Base-by-base conservation (phyloP, 441 rosid genomes). In the Populus hybrid region DNA sequence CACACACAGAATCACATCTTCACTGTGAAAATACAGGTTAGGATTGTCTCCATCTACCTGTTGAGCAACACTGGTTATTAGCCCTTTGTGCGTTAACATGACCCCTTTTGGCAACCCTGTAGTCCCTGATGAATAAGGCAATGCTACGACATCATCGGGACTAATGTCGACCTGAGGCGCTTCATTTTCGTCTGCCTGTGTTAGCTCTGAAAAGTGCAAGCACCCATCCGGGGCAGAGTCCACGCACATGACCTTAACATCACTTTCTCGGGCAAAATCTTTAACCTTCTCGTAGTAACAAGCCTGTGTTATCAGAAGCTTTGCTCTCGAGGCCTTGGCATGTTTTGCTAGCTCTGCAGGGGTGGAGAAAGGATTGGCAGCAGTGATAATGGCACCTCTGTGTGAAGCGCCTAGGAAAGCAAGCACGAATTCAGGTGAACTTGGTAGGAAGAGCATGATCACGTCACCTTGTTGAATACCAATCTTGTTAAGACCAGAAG, bases 41-140 rank as follows among this genome's bases (percentile, higher is more conserved):
- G 95, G 95, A 76, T 91, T 91, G 34, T 89, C 93, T 4, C 95
- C 95, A 35, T 88, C 93, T 0, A 91, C 95, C 38, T 87, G 95
- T 71, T 91, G 95, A 1, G 90, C 93, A 16, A 88, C 88, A 71
- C 90, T 90, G 1, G 95, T 88, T 10, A 91, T 88, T 0, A 84
- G 85, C 9, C 90, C 90, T 75, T 81, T 87, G 81, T 91, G 95
- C 3, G 95, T 88, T 30, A 91, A 57, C 95, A 91, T 88, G 53
- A 91, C 95, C 2, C 95, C 95, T 76, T 91, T 91, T 0, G 95
- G 93, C 28, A 91, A 74, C 34, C 93, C 95, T 0, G 93, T 91
- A 0, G 93, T 91, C 67, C 95, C 95, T 0, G 93, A 91, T 0
- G 95, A 91, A 50, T 87, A 91, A 0, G 92, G 93, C 9, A 91